Conservation (phyloP, 1,284 basidiomycete genomes). For the Leccinum griseonigrum region DNA sequence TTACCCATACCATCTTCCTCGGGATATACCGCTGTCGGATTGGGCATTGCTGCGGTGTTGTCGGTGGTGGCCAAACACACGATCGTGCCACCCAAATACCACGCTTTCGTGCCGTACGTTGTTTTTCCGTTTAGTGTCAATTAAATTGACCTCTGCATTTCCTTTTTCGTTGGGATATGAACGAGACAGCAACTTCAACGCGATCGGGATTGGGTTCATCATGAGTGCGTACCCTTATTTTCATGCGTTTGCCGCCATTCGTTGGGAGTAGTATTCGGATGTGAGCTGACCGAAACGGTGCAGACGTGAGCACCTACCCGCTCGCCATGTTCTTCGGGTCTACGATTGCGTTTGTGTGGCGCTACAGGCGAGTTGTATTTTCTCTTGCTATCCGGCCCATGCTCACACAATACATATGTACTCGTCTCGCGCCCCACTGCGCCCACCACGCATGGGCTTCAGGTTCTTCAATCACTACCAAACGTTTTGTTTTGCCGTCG, state of each 20-base stretch:
- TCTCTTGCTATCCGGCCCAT: neutral
- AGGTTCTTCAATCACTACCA: constrained; percentile 4
- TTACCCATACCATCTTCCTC: constrained; percentile 15
- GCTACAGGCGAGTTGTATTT: neutral
- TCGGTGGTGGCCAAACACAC: constrained; percentile 15
- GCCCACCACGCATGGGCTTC: neutral
- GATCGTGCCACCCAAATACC: constrained; percentile 17
- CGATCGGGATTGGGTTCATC: constrained; percentile 1
- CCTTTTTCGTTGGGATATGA: neutral
- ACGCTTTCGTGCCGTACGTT: constrained; percentile 18
- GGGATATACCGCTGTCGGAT: constrained; percentile 14
- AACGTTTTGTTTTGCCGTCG: constrained; percentile 7
- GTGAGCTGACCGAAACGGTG: neutral
- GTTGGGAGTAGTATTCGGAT: neutral
- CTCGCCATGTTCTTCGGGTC: constrained; percentile 1
- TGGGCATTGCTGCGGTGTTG: constrained; percentile 4
- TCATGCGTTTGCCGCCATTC: neutral
- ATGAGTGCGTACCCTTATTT: neutral
- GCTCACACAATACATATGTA: neutral
- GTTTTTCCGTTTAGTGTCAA: neutral
- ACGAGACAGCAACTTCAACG: neutral
- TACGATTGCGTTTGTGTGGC: neutral
- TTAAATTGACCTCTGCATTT: neutral
- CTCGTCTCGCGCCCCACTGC: neutral
- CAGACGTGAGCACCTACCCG: constrained; percentile 1